Percentiles rank a stretch among this genome's conserved stretches.
These are phyloP conservation scores for Tephrocybe sp. DNA, from an alignment of 768 basidiomycete genomes.

Conservation along the genomic window DNA sequence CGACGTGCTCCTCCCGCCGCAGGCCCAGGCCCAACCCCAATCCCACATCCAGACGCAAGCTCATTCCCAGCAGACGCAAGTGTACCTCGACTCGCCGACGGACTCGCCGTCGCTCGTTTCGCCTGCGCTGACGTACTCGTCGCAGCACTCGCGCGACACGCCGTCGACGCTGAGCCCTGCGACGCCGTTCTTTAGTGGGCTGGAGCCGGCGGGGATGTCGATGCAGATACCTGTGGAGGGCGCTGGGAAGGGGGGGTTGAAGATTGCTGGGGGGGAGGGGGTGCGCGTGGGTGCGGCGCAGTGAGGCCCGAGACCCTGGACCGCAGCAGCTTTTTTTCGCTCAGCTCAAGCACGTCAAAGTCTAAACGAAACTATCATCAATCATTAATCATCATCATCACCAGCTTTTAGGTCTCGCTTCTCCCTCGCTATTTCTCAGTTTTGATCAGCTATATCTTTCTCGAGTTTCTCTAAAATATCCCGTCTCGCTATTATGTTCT, in stretches of 20 bases:
- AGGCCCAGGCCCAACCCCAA: background rate
- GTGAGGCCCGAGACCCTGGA: too few relatives aligned
- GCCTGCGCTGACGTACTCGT: conserved; percentile 67
- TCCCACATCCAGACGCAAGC: too few relatives aligned
- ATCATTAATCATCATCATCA: too few relatives aligned
- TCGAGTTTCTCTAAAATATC: too few relatives aligned
- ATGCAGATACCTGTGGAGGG: background rate
- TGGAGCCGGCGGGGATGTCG: conserved; percentile 45
- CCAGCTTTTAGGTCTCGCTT: too few relatives aligned
- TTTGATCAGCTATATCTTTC: too few relatives aligned
- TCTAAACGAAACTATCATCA: too few relatives aligned
- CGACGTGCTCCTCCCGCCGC: background rate
- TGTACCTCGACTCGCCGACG: conserved; percentile 11
- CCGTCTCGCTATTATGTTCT: too few relatives aligned
- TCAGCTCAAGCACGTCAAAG: too few relatives aligned
- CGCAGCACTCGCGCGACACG: conserved; percentile 59
- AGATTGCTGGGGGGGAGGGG: background rate
- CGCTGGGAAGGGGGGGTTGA: background rate
- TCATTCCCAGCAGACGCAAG: background rate
- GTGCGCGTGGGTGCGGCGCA: too few relatives aligned
- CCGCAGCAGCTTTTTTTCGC: too few relatives aligned
- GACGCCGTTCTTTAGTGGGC: conserved; percentile 70
- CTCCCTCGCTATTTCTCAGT: too few relatives aligned
- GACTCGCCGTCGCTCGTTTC: conserved; percentile 59
- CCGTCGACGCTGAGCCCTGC: conserved; percentile 70